Conservation (phyloP, 2,329 filamentous ascomycete genomes). For the Phaeoacremonium minimum region DNA sequence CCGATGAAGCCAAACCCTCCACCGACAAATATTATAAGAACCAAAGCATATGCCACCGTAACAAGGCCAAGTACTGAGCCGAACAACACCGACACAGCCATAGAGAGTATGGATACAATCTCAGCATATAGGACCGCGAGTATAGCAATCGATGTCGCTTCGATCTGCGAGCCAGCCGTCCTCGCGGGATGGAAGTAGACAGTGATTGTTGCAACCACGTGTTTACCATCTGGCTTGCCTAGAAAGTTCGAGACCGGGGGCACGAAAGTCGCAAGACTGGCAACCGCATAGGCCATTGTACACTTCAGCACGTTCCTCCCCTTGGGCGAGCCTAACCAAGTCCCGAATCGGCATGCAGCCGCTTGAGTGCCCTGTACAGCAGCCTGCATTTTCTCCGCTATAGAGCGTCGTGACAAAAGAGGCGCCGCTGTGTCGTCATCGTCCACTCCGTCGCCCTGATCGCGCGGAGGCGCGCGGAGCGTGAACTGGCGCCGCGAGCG, state of each 20-base stretch:
- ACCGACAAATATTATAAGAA: conserved; percentile 79
- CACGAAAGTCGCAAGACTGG: conserved; percentile 81
- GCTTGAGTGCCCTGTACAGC: conserved; percentile 31
- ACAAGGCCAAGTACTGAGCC: conserved; percentile 62
- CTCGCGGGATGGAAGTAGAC: conserved; percentile 93
- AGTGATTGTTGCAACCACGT: conserved; percentile 88
- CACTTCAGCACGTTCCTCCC: conserved; percentile 85
- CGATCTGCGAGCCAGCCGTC: conserved; percentile 83
- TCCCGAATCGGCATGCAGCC: conserved; percentile 36
- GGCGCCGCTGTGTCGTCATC: conserved; percentile 25
- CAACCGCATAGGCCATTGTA: conserved; percentile 82
- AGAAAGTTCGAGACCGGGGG: conserved; percentile 67
- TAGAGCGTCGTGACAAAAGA: conserved; percentile 27
- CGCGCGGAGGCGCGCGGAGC: conserved; percentile 51
- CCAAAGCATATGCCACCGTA: conserved; percentile 69
- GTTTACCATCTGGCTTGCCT: conserved; percentile 84
- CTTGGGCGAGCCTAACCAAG: conserved; percentile 65
- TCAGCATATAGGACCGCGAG: conserved; percentile 76
- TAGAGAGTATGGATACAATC: conserved; percentile 74
- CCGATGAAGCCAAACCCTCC: conserved; percentile 83
- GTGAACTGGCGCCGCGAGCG: conserved; percentile 77
- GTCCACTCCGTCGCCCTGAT: conserved; percentile 23
- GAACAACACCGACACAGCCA: conserved; percentile 82
- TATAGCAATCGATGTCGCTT: conserved; percentile 73
- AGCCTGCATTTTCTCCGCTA: conserved; percentile 27